Base-by-base conservation (phyloP, 2,329 filamentous ascomycete species). In the Aureobasidium mangrovei region DNA sequence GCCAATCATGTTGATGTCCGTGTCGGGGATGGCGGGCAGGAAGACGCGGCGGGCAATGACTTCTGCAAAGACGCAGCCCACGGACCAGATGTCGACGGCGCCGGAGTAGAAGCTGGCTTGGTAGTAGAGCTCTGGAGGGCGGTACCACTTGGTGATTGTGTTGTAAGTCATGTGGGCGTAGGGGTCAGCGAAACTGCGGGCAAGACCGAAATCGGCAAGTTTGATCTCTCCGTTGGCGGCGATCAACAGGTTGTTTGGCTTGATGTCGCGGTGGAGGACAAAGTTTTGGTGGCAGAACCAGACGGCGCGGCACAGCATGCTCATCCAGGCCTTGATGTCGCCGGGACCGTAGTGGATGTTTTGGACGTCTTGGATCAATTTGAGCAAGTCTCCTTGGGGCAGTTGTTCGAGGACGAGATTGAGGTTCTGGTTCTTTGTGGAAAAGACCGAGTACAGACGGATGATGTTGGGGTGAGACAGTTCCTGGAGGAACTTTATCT, bases 281-380 rank as follows among this genome's bases (percentile, higher is more conserved):
- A 86, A 91, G 69, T 93, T 94, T 67, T 91, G 88, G 70, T 98
- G 93, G 70, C 93, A 97, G 76, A 95, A 98, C 85, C 89, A 95
- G 29, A 97, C 83, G 28, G 87, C 93, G 40, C 91, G 84, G 29
- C 81, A 81, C n/a, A 97, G 79, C 93, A 97, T 97, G 59, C 87
- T 88, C 85, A 96, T 95, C 93, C 93, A 98, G 12, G 90, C 86
- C 70, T 98, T 98, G 70, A 97, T 90, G 69, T 98, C 93, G 18
- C 88, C 86, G 8, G 83, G 81, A 58, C 87, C 87, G 69, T 97
- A 97, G 53, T 83, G 82, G 44, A 96, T 84, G 53, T 76, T 75
- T 43, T 84, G 80, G 31, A 80, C 83, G 70, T 97, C 91, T 68
- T 88, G 88, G 69, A 95, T 95, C 56, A 98, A 81, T 79, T 91